Conservation (phyloP, 495 filamentous ascomycete genomes). For the Xanthoparmelia taractica region DNA sequence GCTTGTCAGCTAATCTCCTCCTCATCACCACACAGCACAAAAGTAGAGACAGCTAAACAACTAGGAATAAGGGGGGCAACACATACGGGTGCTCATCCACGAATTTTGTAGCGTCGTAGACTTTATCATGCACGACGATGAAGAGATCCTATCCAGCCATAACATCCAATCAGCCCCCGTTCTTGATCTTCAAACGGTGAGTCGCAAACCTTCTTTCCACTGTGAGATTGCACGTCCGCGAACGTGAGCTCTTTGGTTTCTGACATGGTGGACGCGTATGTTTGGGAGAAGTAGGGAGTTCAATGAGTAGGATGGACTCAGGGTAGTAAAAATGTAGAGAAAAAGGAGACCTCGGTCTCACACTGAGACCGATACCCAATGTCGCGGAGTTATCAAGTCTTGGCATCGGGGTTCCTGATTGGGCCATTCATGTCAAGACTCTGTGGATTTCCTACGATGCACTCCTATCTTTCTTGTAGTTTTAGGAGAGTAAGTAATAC, state of each 20-base stretch:
- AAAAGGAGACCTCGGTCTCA: neutral
- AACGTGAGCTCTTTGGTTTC: slow-evolving; percentile 66
- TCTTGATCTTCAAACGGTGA: neutral
- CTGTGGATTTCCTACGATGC: no score
- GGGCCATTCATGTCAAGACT: no score
- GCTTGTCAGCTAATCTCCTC: neutral
- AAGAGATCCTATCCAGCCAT: slow-evolving; percentile 56
- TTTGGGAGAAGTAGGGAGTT: neutral
- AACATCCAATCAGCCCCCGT: neutral
- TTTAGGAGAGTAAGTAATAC: neutral
- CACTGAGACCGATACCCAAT: neutral
- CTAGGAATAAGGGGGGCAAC: slow-evolving; percentile 8
- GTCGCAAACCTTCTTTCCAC: slow-evolving; percentile 63
- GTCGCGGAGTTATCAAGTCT: slow-evolving; percentile 12
- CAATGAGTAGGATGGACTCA: neutral
- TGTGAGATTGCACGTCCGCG: slow-evolving; percentile 77
- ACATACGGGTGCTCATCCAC: slow-evolving; percentile 99
- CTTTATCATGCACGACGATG: slow-evolving; percentile 89
- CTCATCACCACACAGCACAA: neutral
- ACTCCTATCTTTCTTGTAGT: neutral
- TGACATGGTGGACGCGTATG: slow-evolving; percentile 51
- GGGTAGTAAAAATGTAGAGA: neutral
- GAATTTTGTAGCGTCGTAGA: slow-evolving; percentile 84
- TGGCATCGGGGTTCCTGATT: neutral
- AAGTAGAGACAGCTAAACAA: neutral